Percentiles rank a stretch among this genome's conserved stretches.
Evolutionary conservation across 306 rosid genomes (phyloP).

Genomic region (Rubus parviflorus): DNA sequence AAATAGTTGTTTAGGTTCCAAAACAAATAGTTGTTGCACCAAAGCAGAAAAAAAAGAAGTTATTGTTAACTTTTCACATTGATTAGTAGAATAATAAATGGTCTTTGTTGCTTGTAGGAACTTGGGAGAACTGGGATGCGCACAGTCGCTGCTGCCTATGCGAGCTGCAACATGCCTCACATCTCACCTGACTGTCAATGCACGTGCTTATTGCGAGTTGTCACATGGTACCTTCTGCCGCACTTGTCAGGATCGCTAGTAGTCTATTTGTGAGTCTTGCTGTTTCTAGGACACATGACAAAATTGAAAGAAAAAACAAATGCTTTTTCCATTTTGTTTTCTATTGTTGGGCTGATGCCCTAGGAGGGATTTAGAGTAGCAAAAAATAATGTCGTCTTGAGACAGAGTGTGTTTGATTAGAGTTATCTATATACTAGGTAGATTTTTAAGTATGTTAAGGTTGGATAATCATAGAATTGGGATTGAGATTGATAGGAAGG

Average conservation of each 20-base stretch:
- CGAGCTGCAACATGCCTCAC: slow-evolving; percentile 51
- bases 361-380: slow-evolving; percentile 13
- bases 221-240: slow-evolving; percentile 97
- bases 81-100: neutral
- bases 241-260: slow-evolving; percentile 99
- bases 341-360: neutral
- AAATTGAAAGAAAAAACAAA: slow-evolving; percentile 23
- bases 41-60: neutral
- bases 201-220: slow-evolving; percentile 79
- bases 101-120: slow-evolving; percentile 41
- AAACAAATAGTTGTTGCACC: neutral
- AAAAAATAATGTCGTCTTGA: slow-evolving; percentile 6
- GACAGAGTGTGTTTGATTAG: slow-evolving; percentile 27
- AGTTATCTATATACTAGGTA: slow-evolving; percentile 41
- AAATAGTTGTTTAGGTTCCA: neutral
- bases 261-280: slow-evolving; percentile 97
- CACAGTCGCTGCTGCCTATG: slow-evolving; percentile 65
- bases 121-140: slow-evolving; percentile 81
- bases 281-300: slow-evolving; percentile 58
- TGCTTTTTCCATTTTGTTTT: slow-evolving; percentile 17
- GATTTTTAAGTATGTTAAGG: slow-evolving; percentile 44
- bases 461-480: slow-evolving; percentile 60
- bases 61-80: neutral
- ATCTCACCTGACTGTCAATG: slow-evolving; percentile 57
- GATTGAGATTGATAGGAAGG: slow-evolving; percentile 82